These are phyloP conservation scores for Peziza echinospora DNA, from an alignment of 495 filamentous ascomycete genomes.

Conservation along the genomic window DNA sequence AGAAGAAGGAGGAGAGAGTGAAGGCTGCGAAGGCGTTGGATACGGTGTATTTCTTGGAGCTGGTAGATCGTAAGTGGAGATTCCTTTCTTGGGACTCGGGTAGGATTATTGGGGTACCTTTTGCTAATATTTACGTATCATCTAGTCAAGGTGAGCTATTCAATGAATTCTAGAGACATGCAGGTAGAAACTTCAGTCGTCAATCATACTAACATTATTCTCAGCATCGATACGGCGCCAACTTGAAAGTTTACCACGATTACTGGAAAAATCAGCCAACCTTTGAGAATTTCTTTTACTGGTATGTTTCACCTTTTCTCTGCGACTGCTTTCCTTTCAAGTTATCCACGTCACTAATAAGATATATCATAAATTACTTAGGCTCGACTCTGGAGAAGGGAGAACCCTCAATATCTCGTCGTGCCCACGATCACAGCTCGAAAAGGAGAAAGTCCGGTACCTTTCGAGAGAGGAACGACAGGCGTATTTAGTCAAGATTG, in stretches of 20 bases:
- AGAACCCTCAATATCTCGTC: conserved; percentile 30
- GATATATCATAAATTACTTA: not conserved
- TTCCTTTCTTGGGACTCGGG: not conserved
- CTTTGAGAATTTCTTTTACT: conserved; percentile 82
- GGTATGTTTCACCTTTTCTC: conserved; percentile 23
- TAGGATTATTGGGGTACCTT: too few relatives aligned
- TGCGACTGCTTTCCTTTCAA: too few relatives aligned
- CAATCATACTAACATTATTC: too few relatives aligned
- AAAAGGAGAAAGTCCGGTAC: conserved; percentile 51
- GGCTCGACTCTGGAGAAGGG: conserved; percentile 61
- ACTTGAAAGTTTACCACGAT: conserved; percentile 62
- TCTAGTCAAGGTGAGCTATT: conserved; percentile 13
- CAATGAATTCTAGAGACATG: not conserved
- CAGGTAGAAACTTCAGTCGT: not conserved
- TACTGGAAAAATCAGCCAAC: conserved; percentile 61
- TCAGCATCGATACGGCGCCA: conserved; percentile 73
- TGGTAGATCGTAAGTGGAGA: conserved; percentile 44
- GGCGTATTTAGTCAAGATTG: conserved; percentile 50
- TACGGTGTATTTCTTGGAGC: conserved; percentile 75
- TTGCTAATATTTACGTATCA: conserved; percentile 1
- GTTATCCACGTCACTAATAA: not conserved
- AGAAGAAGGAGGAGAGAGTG: conserved; percentile 24
- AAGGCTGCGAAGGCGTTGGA: conserved; percentile 56
- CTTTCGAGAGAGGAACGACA: conserved; percentile 48
- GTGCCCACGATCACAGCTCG: conserved; percentile 41